Base-by-base conservation (phyloP, 495 filamentous ascomycete species). In the Lentithecium fluviatile region DNA sequence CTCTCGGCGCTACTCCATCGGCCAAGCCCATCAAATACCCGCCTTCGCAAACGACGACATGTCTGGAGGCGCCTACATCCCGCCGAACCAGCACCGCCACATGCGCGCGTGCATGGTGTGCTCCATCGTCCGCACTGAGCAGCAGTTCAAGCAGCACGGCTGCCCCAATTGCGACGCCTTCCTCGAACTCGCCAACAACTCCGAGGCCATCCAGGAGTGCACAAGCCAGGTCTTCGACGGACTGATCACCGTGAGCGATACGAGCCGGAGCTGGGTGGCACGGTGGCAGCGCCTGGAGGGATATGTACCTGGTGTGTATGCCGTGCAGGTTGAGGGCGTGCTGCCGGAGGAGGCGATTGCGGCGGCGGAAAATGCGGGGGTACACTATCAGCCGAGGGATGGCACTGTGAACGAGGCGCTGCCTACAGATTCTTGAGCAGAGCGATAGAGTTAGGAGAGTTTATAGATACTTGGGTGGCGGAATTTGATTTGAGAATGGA, bases 41-140 rank as follows among this genome's bases (percentile, higher is more conserved):
- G 25, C 21, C 58, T 12, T 8, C 36, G 4, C 11, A n/a, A 4
- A 40, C 53, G 23, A n/a, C 47, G 32, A 23, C 23, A 56, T 36
- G 51, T 52, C 52, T 60, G 19, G 40, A 6, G 52, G 20, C 52
- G 52, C 51, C 45, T 68, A 54, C 58, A 63, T 71, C 46, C 45
- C 58, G 3, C 49, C 56, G 36, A 52, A 38, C 24, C 58, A 64
- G 29, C 56, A 68, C 48, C 89, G 91, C 74, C 84, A 88, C 65
- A 82, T 96, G 45, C 91, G 94, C 68, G 94, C 94, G 58, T 98
- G 94, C 80, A 97, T 98, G 94, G 90, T 97, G 60, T 98, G 94
- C 82, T 89, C 89, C 6, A 86, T 96, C 68, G 88, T 98, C 55
- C 90, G 92, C 77, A 65, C 59, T 50, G 54, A 53, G 20, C 2